Base-by-base conservation (phyloP, 176 grass and related monocot genomes). In the Dactylis glomerata region DNA sequence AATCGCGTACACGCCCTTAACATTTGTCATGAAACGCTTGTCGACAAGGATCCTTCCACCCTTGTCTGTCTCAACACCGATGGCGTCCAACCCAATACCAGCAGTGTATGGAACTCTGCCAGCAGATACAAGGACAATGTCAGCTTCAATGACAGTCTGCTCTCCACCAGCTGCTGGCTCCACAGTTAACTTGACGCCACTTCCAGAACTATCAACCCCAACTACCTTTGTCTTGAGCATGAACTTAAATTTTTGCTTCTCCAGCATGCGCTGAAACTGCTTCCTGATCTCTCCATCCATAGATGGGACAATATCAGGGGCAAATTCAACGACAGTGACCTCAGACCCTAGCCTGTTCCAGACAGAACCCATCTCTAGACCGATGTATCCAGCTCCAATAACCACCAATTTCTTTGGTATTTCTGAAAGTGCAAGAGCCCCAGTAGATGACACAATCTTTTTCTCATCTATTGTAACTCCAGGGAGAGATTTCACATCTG, bases 241-340 rank as follows among this genome's bases (percentile, higher is more conserved):
- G 82, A 97, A 97, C 68, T 94, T 94, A 80, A 97, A 92, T 75
- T 97, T 97, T 82, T 97, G 94, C 75, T 94, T 97, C 85, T 97
- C 91, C 28, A 94, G 86, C 94, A 97, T 92, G 51, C 89, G 87
- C 56, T 94, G 94, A 46, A 94, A 94, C 50, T 97, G 94, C 88
- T 97, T 97, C 82, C 94, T 88, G 42, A 97, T 81, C 62, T 97
- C 94, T 31, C 89, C 91, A 88, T 97, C 94, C 94, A 97, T 97
- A 32, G 92, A 86, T 36, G 92, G 94, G 31, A 97, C 94, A 44
- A 97, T 94, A 34, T 97, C 94, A 41, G 87, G 80, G n/a, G 94
- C 89, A 76, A 97, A 97, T 82, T 97, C 94, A 47, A 97, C 91
- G 38, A 97, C 87, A 27, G 87, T 97, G 33, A 97, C 89, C 58